Evolutionary conservation across 1,284 basidiomycete species (phyloP), one percentile per base, ranked within the genome.

Genomic region (Puccinia triticina): DNA sequence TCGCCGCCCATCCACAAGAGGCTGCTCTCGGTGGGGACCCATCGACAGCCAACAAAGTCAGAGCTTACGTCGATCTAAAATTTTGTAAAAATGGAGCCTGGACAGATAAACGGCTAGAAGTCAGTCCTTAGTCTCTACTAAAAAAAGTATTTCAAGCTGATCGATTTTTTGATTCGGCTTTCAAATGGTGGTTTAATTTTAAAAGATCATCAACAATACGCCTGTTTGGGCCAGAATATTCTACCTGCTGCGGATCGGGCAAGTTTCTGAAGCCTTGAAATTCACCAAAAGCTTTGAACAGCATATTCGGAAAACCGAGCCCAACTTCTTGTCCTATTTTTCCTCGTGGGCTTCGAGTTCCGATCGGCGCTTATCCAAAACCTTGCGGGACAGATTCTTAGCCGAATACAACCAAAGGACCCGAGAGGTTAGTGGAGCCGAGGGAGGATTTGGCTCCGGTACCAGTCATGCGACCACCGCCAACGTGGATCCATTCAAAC

Each of bases 221-320:
- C 94, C 95, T 8, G 86, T 98, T 21, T 99, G 95, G 95, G 96
- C 96, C 18, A 92, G 93, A 83, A 87, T 97, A 59, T 99, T 94
- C 88, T 95, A 93, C 88, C 90, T 99, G 12, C 89, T 99, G 11
- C 92, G 96, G 40, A 93, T 93, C 1, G 97, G 96, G 0, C 92
- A 96, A 86, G 87, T 89, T 16, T 88, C 90, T 61, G 95, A 97
- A 83, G 95, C 96, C 0, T 88, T 96, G 48, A 89, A 90, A 10
- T 92, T 95, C 82, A 92, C 94, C 0, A 85, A 91, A 32, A 90
- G 91, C 40, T 91, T 92, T 86, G 92, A 94, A 85, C 88, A 90
- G 72, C 91, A 91, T 0, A 91, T 99, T 78, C 91, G 93, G 67
- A 90, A 91, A 84, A 91, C 93, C 18, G 96, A 98, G 88, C 90